Conservation (phyloP, 208 protist genomes). For the Wallacemonas sp. region DNA sequence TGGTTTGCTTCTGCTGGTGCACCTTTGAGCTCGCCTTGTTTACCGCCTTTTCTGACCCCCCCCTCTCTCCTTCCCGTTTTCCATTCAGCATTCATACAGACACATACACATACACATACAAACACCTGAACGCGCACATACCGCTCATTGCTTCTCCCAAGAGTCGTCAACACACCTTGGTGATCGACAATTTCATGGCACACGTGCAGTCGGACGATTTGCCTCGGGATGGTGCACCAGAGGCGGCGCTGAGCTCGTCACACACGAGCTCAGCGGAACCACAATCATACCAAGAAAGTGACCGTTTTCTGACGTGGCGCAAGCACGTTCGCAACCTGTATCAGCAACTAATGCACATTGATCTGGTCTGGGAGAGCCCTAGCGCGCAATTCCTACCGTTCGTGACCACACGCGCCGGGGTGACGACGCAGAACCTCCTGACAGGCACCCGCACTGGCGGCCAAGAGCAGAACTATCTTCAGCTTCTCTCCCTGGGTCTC, state of each 20-base stretch:
- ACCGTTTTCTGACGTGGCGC: slow-evolving; percentile 83
- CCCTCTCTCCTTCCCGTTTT: no score
- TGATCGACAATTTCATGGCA: no score
- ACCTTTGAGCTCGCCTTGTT: no score
- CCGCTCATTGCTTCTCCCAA: no score
- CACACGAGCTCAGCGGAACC: slow-evolving; percentile 6
- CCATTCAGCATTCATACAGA: no score
- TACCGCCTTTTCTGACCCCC: no score
- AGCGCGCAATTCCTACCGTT: slow-evolving; percentile 84
- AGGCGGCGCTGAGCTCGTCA: slow-evolving; percentile 15
- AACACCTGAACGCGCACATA: no score
- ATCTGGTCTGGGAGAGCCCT: slow-evolving; percentile 87
- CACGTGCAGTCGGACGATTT: slow-evolving; percentile 18
- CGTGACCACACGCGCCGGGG: slow-evolving; percentile 48
- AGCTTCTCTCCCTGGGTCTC: slow-evolving; percentile 70
- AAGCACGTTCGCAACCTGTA: slow-evolving; percentile 89
- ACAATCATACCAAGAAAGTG: slow-evolving; percentile 66
- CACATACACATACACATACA: no score
- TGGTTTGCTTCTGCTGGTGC: no score
- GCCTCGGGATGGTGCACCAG: not conserved
- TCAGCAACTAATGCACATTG: slow-evolving; percentile 84
- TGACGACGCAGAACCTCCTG: slow-evolving; percentile 76
- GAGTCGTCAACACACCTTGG: no score
- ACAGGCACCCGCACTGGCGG: slow-evolving; percentile 77
- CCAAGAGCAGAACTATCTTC: slow-evolving; percentile 84